Base-by-base conservation (phyloP, 176 grass and related monocot genomes). In the Carex pumila region DNA sequence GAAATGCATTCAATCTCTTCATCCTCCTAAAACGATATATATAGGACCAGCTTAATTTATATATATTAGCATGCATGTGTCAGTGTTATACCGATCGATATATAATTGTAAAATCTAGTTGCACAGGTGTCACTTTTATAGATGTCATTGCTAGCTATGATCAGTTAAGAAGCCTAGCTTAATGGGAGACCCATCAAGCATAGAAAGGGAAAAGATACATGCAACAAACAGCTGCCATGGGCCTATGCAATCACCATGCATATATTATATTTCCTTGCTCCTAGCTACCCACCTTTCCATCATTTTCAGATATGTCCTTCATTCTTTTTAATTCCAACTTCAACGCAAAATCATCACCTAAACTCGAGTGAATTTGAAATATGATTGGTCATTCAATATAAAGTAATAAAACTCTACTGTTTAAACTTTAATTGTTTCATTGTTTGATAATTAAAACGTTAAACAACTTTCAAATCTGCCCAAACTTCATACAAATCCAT, bases 41-140 rank as follows among this genome's bases (percentile, higher is more conserved):
- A 47, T 7, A 47, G 8, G 43, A 17, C 13, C 31, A 68, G 25
- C 62, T 25, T 25, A 25, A 25, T 25, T 25, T 25, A 25, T 25
- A 25, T 25, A 25, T 25, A 65, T 68, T 34, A 68, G 25, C 25
- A 25, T 25, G 3, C 65, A 68, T 30, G 64, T 68, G 10, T 18
- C 12, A 32, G 13, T 68, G 32, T 61, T 65, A 65, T 65, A 65
- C 62, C 12, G 29, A 25, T 25, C 25, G 25, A 25, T 25, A 19
- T 36, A 81, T 81, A 61, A 81, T 81, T 58, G 55, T 5, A 21
- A 58, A 13, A 66, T 71, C 34, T 63, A 50, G 2, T 76, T 54
- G 4, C 18, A 85, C 83, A 78, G 83, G 69, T 85, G 83, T 74
- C 83, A 65, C 49, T 85, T 77, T n/a, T 50, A 85, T 76, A 62